Evolutionary conservation across 768 basidiomycete genomes (phyloP).

Genomic region (Termitomyces sp.): DNA sequence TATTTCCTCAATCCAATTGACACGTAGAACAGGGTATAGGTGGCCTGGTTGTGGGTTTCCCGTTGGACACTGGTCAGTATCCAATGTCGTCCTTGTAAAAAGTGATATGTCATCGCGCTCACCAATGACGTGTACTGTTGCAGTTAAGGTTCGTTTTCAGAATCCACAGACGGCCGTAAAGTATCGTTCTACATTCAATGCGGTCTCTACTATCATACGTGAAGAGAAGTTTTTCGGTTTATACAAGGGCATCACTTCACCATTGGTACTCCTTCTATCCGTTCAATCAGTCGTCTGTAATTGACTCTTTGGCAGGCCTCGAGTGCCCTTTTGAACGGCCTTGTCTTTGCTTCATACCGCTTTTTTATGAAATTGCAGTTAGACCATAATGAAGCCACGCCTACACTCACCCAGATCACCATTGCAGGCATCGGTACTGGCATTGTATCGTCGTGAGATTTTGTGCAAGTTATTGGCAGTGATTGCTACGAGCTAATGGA

Average conservation of each 20-base stretch:
- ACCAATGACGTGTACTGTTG: neutral
- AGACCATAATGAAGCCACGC: conserved; percentile 36
- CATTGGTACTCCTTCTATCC: conserved; percentile 53
- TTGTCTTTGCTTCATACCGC: conserved; percentile 83
- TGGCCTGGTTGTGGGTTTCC: conserved; percentile 67
- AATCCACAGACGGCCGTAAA: conserved; percentile 49
- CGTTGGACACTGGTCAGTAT: conserved; percentile 65
- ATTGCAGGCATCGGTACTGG: conserved; percentile 82
- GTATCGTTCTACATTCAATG: conserved; percentile 63
- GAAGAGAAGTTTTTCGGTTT: conserved; percentile 68
- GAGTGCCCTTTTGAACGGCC: conserved; percentile 75
- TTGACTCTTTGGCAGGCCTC: conserved; percentile 40
- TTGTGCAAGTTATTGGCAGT: neutral
- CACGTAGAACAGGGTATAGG: conserved; percentile 45
- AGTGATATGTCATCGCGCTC: neutral
- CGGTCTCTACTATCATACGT: conserved; percentile 59
- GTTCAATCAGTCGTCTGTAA: neutral
- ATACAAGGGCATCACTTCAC: conserved; percentile 76
- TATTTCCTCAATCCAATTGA: neutral
- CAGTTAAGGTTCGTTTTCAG: conserved; percentile 82
- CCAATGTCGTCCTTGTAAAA: neutral
- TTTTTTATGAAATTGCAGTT: conserved; percentile 70
- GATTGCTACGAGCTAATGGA: neutral
- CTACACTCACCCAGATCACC: conserved; percentile 66
- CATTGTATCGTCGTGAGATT: conserved; percentile 67